phyloP scores from a whole-genome alignment of 1,139 yeast genomes.

The Suhomyces wounanorum region DNA sequence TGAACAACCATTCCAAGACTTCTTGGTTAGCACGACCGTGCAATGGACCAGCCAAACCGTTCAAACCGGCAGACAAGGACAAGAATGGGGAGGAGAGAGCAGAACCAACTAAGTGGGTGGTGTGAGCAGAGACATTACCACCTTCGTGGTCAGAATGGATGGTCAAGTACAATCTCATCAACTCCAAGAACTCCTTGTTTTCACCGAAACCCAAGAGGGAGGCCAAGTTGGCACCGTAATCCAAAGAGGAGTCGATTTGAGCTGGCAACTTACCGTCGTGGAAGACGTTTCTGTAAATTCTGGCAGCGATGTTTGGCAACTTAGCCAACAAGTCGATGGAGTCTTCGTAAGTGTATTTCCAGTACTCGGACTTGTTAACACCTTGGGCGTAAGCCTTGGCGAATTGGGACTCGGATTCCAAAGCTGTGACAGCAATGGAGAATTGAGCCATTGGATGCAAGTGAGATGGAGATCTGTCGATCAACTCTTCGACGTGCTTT shows the following conservation, averaged over 20 bases:
- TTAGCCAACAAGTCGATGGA: slow-evolving; percentile 85
- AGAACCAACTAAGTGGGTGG: slow-evolving; percentile 95
- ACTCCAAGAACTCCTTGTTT: slow-evolving; percentile 80
- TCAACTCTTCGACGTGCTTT: slow-evolving; percentile 77
- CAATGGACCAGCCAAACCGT: slow-evolving; percentile 97
- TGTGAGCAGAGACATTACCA: slow-evolving; percentile 97
- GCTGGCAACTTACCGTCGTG: slow-evolving; percentile 80
- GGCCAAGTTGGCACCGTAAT: slow-evolving; percentile 92
- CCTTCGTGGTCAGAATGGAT: slow-evolving; percentile 98
- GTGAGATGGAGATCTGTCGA: slow-evolving; percentile 80
- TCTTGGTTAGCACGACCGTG: slow-evolving; percentile 99
- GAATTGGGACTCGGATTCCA: slow-evolving; percentile 87
- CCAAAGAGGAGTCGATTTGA: slow-evolving; percentile 66
- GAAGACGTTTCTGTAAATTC: slow-evolving; percentile 89
- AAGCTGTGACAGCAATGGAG: slow-evolving; percentile 88
- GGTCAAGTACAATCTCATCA: slow-evolving; percentile 90
- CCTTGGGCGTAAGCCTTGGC: slow-evolving; percentile 92
- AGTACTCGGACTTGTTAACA: slow-evolving; percentile 82
- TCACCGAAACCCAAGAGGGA: slow-evolving; percentile 78
- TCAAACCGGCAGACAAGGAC: slow-evolving; percentile 91
- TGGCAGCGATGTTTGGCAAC: slow-evolving; percentile 90
- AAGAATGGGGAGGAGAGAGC: slow-evolving; percentile 93
- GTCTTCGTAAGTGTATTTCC: slow-evolving; percentile 94
- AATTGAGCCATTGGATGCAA: slow-evolving; percentile 98
- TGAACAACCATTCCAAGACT: slow-evolving; percentile 89